Evolutionary conservation across 163 green algal genomes (phyloP).

Genomic region (Scenedesmus sp.): DNA sequence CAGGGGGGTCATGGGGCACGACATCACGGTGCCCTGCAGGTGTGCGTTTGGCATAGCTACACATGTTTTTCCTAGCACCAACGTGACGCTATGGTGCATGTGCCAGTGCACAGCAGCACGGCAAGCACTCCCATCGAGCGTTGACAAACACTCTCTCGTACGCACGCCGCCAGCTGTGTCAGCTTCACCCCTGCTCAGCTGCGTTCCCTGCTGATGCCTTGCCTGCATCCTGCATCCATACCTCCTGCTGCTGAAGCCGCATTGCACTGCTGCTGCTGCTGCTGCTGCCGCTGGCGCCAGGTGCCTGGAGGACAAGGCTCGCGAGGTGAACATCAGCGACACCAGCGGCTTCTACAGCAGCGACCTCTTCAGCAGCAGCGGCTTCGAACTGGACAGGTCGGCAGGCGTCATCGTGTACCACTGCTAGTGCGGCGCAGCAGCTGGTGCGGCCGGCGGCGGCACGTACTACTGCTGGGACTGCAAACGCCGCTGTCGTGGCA

Average conservation of each 20-base stretch:
- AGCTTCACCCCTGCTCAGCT: background rate
- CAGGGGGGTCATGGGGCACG: constrained; percentile 67
- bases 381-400: constrained; percentile 70
- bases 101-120: too few relatives aligned
- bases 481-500: too few relatives aligned
- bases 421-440: background rate
- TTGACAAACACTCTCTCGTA: too few relatives aligned
- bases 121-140: too few relatives aligned
- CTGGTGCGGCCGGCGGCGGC: too few relatives aligned
- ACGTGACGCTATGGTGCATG: too few relatives aligned
- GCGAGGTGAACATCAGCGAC: constrained; percentile 82
- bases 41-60: too few relatives aligned
- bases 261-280: background rate
- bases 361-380: constrained; percentile 64
- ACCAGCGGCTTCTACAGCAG: constrained; percentile 72
- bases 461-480: too few relatives aligned
- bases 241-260: too few relatives aligned
- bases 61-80: too few relatives aligned
- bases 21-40: constrained; percentile 67
- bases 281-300: constrained; percentile 55
- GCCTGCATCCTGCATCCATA: background rate
- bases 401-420: constrained; percentile 61
- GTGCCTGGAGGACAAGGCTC: constrained; percentile 81
- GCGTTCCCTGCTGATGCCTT: background rate
- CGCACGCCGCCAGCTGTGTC: background rate